These are phyloP conservation scores for Chaetomium globosum DNA, from an alignment of 2,329 filamentous ascomycete species.

Conservation along the genomic window DNA sequence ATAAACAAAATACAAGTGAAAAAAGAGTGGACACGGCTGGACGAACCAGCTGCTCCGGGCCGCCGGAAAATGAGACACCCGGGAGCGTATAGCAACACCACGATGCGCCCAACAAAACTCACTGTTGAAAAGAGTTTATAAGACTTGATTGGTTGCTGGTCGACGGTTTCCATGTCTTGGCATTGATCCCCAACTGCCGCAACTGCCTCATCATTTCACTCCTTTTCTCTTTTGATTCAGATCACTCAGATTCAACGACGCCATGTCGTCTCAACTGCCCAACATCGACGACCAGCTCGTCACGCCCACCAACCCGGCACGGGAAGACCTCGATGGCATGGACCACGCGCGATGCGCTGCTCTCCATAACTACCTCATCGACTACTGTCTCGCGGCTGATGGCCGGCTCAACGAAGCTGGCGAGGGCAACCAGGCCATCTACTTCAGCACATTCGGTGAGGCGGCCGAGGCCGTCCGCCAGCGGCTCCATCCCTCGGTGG, in stretches of 20 bases:
- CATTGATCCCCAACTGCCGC: no score
- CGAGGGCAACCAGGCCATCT: background rate
- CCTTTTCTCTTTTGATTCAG: no score
- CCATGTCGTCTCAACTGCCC: background rate
- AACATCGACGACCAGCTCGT: background rate
- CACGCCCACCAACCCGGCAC: conserved; percentile 16
- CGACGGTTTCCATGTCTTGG: no score
- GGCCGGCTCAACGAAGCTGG: background rate
- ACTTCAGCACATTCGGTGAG: conserved; percentile 1
- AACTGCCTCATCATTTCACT: no score
- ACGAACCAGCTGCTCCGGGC: background rate
- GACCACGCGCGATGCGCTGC: conserved; percentile 22
- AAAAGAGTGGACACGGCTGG: background rate
- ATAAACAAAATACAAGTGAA: background rate
- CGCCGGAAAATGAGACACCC: background rate
- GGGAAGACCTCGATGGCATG: conserved; percentile 15
- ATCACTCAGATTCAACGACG: background rate
- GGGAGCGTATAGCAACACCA: conserved; percentile 1
- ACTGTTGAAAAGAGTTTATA: no score
- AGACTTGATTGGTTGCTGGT: no score
- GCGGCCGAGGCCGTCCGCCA: conserved; percentile 13
- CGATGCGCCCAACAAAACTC: background rate
- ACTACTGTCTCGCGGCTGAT: conserved; percentile 3
- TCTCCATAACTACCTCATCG: conserved; percentile 15
- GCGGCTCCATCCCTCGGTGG: conserved; percentile 7